These are phyloP conservation scores for Hypomyces perniciosus DNA, from an alignment of 2,329 filamentous ascomycete genomes.

Conservation along the genomic window DNA sequence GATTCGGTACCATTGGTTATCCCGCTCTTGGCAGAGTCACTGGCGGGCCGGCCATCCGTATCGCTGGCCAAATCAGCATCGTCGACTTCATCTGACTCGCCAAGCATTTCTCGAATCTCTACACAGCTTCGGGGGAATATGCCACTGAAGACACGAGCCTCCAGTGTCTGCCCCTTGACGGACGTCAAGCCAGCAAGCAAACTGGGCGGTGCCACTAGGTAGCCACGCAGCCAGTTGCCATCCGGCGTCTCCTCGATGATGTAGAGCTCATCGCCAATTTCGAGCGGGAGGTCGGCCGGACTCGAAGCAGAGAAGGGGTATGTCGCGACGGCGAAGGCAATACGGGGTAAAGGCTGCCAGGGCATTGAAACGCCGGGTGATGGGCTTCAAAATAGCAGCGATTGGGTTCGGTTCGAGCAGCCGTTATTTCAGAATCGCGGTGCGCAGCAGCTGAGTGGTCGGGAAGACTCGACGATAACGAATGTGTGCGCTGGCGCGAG, in stretches of 20 bases:
- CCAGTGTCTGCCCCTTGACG: slow-evolving; percentile 84
- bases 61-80: slow-evolving; percentile 33
- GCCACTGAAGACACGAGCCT: slow-evolving; percentile 95
- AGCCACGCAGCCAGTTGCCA: slow-evolving; percentile 90
- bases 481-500: slow-evolving; percentile 9
- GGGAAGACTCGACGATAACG: slow-evolving; percentile 11
- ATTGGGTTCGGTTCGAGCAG: slow-evolving; percentile 10
- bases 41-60: slow-evolving; percentile 27
- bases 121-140: slow-evolving; percentile 95
- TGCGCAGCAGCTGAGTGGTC: slow-evolving; percentile 9
- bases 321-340: slow-evolving; percentile 95
- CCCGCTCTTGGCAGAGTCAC: slow-evolving; percentile 51
- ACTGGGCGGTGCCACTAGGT: slow-evolving; percentile 89
- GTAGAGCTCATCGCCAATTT: slow-evolving; percentile 97
- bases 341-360: slow-evolving; percentile 94
- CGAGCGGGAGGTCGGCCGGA: slow-evolving; percentile 86
- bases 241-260: slow-evolving; percentile 95
- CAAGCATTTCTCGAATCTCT: slow-evolving; percentile 86
- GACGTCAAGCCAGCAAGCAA: slow-evolving; percentile 87
- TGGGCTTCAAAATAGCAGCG: slow-evolving; percentile 1
- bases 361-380: slow-evolving; percentile 57
- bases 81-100: slow-evolving; percentile 57
- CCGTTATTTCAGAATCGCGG: slow-evolving; percentile 2
- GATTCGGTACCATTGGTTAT: slow-evolving; percentile 34
- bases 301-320: slow-evolving; percentile 86